Conservation (phyloP, 495 filamentous ascomycete species). For the Hamigera avellanea region DNA sequence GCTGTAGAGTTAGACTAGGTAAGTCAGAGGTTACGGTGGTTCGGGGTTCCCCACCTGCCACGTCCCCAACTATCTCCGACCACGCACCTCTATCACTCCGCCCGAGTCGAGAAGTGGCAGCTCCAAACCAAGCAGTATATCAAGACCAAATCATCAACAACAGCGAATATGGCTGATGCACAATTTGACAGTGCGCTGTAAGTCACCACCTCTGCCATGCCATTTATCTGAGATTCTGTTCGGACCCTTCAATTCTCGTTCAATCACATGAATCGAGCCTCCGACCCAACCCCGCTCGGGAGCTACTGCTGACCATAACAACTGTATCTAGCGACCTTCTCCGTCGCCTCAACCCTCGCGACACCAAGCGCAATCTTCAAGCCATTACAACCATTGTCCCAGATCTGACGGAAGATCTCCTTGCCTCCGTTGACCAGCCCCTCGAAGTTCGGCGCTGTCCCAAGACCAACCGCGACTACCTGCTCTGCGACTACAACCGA, state of each 20-base stretch:
- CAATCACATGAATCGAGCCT: not conserved
- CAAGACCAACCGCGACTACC: constrained; percentile 85
- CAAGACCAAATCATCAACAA: constrained; percentile 9
- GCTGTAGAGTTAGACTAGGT: too few relatives aligned
- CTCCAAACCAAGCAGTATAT: constrained; percentile 10
- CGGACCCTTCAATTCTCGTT: not conserved
- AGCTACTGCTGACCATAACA: constrained; percentile 15
- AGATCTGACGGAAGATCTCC: constrained; percentile 90
- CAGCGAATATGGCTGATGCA: constrained; percentile 34
- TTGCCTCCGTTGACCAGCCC: constrained; percentile 93
- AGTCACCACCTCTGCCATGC: constrained; percentile 10
- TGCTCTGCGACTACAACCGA: constrained; percentile 99
- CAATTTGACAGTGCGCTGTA: constrained; percentile 57
- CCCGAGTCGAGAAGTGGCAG: not conserved
- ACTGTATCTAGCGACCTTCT: constrained; percentile 71
- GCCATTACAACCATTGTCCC: constrained; percentile 77
- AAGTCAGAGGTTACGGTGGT: too few relatives aligned
- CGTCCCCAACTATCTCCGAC: constrained; percentile 2
- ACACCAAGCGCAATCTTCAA: constrained; percentile 74
- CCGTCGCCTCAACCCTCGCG: constrained; percentile 88
- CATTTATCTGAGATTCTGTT: not conserved
- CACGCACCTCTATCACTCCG: constrained; percentile 24
- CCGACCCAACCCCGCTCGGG: constrained; percentile 15
- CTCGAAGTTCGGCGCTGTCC: constrained; percentile 75
- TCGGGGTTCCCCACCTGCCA: constrained; percentile 7